phyloP scores from a whole-genome alignment of 164 flowering plant genomes.

The Chimonanthus praecox region DNA sequence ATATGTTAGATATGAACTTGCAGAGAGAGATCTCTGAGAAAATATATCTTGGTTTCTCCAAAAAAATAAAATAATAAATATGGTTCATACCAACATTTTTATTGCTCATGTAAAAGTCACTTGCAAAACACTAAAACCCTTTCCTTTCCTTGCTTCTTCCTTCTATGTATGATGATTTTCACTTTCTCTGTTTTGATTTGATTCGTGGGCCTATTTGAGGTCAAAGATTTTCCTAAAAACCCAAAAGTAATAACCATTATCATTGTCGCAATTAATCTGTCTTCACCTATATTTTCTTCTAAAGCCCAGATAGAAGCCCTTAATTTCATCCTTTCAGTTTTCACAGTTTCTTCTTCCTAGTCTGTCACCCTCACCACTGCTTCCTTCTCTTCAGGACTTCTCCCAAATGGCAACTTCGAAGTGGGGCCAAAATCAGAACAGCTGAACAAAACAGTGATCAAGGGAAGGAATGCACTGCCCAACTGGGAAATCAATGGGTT shows the following conservation, averaged over 20 bases:
- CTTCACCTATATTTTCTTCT: not conserved
- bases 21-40: not conserved
- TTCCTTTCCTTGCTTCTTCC: not conserved
- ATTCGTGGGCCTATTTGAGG: no score
- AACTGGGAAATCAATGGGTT: conserved; percentile 78
- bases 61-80: no score
- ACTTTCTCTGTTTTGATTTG: no score
- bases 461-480: conserved; percentile 60
- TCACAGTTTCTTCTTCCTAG: not conserved
- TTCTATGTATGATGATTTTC: no score
- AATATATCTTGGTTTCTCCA: no score
- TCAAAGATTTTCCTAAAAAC: no score
- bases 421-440: conserved; percentile 41
- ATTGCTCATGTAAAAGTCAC: not conserved
- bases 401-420: conserved; percentile 91
- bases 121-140: not conserved
- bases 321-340: not conserved
- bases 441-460: conserved; percentile 61
- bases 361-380: not conserved
- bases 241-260: not conserved
- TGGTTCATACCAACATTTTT: not conserved
- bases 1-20: not conserved
- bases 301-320: not conserved
- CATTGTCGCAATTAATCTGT: not conserved
- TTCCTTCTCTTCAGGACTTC: conserved; percentile 43